phyloP scores from a whole-genome alignment of 2,329 filamentous ascomycete genomes.

The Penicillium rolfsii region DNA sequence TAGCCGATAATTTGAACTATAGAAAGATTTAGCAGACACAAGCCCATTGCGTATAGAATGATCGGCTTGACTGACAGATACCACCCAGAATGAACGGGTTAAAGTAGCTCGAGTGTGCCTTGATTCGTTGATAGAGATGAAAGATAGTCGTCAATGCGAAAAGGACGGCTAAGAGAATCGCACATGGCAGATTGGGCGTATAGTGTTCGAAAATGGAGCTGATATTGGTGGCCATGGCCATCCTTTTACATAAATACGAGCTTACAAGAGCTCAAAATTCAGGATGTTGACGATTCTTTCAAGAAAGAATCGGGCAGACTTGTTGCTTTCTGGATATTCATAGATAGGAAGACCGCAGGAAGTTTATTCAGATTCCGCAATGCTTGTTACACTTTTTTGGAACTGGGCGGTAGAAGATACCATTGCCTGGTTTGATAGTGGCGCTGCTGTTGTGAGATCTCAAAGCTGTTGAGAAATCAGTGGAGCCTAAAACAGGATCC shows the following conservation, averaged over 20 bases:
- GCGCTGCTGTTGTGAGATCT: neutral
- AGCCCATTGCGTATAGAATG: neutral
- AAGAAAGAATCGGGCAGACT: neutral
- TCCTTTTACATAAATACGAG: neutral
- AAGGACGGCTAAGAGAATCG: constrained; percentile 28
- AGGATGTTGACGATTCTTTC: neutral
- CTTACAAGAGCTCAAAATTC: neutral
- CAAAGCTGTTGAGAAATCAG: neutral
- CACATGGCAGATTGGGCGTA: constrained; percentile 30
- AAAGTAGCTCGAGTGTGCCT: constrained; percentile 17
- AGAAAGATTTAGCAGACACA: neutral
- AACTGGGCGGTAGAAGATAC: neutral
- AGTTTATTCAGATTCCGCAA: neutral
- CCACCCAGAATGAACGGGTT: constrained; percentile 23
- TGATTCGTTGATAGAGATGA: constrained; percentile 20
- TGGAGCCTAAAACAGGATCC: neutral
- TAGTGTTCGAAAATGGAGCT: constrained; percentile 26
- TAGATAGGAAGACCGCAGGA: too few relatives aligned
- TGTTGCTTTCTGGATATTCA: neutral
- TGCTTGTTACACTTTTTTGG: too few relatives aligned
- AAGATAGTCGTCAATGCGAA: constrained; percentile 20
- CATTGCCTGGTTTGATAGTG: neutral
- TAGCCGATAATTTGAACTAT: constrained; percentile 29
- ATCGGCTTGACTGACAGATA: constrained; percentile 17
- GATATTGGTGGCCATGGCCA: neutral